These are phyloP conservation scores for Porphyrellus cyaneotinctus DNA, from an alignment of 768 basidiomycete species.

Conservation along the genomic window DNA sequence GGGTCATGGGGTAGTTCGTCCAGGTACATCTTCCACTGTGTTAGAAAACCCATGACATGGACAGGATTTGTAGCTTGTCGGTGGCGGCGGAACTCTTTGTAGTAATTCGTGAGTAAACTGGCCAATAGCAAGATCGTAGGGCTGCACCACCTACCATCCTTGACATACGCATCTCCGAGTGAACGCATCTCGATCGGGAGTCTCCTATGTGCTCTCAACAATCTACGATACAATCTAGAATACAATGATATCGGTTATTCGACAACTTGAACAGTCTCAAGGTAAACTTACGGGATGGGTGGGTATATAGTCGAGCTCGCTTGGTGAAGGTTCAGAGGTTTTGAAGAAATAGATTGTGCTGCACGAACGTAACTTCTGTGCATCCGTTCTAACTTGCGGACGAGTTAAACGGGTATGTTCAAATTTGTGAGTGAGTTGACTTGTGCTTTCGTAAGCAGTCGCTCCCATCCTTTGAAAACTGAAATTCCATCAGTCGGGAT, in stretches of 20 bases:
- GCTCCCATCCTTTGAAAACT: too few relatives aligned
- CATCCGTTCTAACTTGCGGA: conserved; percentile 9
- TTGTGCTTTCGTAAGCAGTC: conserved; percentile 4
- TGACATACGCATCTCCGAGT: conserved; percentile 83
- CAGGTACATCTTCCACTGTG: conserved; percentile 93
- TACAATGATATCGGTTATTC: neutral
- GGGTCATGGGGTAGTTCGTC: conserved; percentile 57
- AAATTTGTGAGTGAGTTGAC: too few relatives aligned
- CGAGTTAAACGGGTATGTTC: neutral
- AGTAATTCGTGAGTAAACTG: conserved; percentile 5
- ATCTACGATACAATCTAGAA: conserved; percentile 69
- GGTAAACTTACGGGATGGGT: conserved; percentile 66
- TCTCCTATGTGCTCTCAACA: conserved; percentile 73
- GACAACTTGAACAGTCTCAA: neutral
- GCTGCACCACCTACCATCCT: conserved; percentile 50
- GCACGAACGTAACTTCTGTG: conserved; percentile 20
- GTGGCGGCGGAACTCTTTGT: conserved; percentile 84
- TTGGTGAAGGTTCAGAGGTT: conserved; percentile 55
- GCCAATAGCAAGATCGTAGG: neutral
- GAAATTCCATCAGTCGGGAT: too few relatives aligned
- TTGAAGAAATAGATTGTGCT: conserved; percentile 45
- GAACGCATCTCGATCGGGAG: conserved; percentile 77
- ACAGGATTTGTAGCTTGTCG: conserved; percentile 75
- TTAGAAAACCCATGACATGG: conserved; percentile 91
- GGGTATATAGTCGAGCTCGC: conserved; percentile 70